Evolutionary conservation across 306 rosid species (phyloP), one percentile per base, ranked within the genome.

Genomic region (Sesbania bispinosa): DNA sequence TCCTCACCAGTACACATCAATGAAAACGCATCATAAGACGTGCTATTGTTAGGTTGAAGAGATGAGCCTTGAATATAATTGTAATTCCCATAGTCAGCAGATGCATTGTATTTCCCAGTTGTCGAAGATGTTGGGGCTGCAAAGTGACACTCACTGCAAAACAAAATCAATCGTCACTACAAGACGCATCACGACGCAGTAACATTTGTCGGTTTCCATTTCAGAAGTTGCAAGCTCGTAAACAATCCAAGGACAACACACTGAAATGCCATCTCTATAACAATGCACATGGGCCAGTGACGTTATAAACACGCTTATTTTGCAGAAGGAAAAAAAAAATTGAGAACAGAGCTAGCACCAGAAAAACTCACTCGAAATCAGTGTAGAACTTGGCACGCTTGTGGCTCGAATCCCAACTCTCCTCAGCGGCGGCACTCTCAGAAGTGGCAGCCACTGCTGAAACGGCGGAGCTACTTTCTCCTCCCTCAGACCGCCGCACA

Each of bases 301-400:
- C n/a, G n/a, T n/a, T n/a, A n/a, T n/a, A n/a, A n/a, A n/a, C n/a
- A n/a, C n/a, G n/a, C n/a, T n/a, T n/a, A 18, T 0, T 6, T 10
- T 0, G 23, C 35, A 42, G 3, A 41, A 7, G 16, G 15, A 26
- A 15, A 5, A 20, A 57, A 23, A 35, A 76, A 21, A 53, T 18
- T 6, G 13, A 10, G n/a, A n/a, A n/a, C n/a, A n/a, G n/a, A n/a
- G n/a, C n/a, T n/a, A n/a, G n/a, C n/a, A n/a, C n/a, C n/a, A 41
- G 20, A 41, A 61, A 50, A 51, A 86, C 98, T 90, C 92, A 93
- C 98, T 71, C 74, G 57, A 70, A 76, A 68, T 65, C 83, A 10
- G 86, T 77, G 83, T 86, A 84, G 73, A 91, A 86, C 84, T 86
- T 95, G 36, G 96, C 90, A 26, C 99, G 95, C 68, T 95, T 95